Evolutionary conservation across 805 yeast species (phyloP), one percentile per base, ranked within the genome.

Genomic region (Metschnikowia shivogae): DNA sequence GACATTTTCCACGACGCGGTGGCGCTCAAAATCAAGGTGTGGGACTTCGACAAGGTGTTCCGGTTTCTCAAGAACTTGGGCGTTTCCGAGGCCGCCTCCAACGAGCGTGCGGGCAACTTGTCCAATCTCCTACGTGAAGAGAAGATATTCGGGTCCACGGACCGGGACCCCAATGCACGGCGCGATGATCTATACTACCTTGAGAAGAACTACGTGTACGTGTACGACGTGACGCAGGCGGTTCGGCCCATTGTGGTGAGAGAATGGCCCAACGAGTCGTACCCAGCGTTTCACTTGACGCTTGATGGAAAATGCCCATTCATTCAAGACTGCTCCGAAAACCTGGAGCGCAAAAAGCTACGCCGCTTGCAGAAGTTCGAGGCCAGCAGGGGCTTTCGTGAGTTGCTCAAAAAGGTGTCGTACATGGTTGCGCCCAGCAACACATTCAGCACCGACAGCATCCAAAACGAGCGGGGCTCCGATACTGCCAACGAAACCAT

Each of bases 151-250:
- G 97, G 97, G 10, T 86, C 96, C 0, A 77, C 84, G 31, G 97
- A 90, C 62, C 78, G 96, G 53, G 97, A 90, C 61, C 93, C 95
- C 10, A 77, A 74, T 50, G 93, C 95, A 2, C 81, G 77, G 53
- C 73, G 96, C 45, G 96, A 87, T 55, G 97, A 92, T 60, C 78
- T 85, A 57, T 82, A 84, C 58, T 86, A 86, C 61, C 87, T 93
- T 63, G 82, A 81, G 41, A 81, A 83, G 32, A 67, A 69, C 44
- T 89, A 82, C 63, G 68, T 89, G 24, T 82, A 84, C 52, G 83
- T 89, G 32, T 92, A 84, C 66, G 99, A 93, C 58, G 70, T 86
- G 22, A 76, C 82, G 50, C 90, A 86, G 55, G 76, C 76, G 20
- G 82, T 84, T 49, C 78, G 95, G 45, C 97, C 98, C 0, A 77